Evolutionary conservation across 2,329 filamentous ascomycete species (phyloP).

Genomic region (Fusarium nurragi): DNA sequence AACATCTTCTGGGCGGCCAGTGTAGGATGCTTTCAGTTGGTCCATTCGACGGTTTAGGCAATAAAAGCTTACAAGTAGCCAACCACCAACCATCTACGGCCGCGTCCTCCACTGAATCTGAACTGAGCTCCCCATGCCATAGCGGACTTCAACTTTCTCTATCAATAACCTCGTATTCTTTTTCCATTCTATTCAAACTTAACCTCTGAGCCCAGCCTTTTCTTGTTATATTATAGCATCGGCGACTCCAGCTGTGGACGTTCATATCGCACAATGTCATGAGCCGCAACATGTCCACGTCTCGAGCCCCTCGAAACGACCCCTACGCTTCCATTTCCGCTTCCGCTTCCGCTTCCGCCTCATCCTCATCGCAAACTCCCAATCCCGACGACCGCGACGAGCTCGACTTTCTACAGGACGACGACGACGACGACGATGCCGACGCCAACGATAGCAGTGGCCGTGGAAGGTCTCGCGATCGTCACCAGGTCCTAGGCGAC

Average conservation of each 20-base stretch:
- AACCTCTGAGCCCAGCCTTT: background rate
- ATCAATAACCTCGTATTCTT: background rate
- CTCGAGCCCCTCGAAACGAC: slow-evolving; percentile 50
- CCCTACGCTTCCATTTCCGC: slow-evolving; percentile 49
- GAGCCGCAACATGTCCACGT: slow-evolving; percentile 57
- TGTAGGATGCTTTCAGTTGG: slow-evolving; percentile 13
- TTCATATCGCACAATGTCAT: slow-evolving; percentile 48
- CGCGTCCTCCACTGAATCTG: slow-evolving; percentile 14
- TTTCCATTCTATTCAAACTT: background rate
- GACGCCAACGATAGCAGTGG: slow-evolving; percentile 44
- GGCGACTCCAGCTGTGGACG: slow-evolving; percentile 30
- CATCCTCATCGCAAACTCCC: slow-evolving; percentile 46
- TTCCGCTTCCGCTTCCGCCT: slow-evolving; percentile 44
- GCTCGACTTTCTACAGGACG: slow-evolving; percentile 53
- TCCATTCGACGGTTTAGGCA: slow-evolving; percentile 26
- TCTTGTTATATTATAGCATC: background rate
- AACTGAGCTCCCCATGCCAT: background rate
- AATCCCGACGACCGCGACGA: slow-evolving; percentile 57
- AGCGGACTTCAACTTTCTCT: background rate
- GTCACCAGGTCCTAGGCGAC: slow-evolving; percentile 57
- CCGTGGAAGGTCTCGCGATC: slow-evolving; percentile 15
- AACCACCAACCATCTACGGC: slow-evolving; percentile 3
- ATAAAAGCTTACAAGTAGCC: slow-evolving; percentile 3
- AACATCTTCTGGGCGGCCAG: no score
- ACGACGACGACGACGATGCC: background rate